These are phyloP conservation scores for Candolleomyces aberdarensis DNA, from an alignment of 768 basidiomycete species.

Conservation along the genomic window DNA sequence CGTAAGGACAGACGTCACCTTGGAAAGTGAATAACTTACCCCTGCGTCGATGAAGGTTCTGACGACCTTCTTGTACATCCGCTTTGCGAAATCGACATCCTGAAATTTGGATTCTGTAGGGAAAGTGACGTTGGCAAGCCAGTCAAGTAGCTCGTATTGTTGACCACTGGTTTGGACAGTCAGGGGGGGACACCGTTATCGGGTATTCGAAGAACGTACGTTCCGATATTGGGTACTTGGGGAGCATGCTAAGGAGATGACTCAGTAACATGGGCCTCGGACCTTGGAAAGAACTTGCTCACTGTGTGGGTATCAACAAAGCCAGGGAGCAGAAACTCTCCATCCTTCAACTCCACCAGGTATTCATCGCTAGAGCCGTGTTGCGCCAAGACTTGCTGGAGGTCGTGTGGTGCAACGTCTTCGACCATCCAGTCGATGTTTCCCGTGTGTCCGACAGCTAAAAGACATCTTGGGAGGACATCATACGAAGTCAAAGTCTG, in stretches of 20 bases:
- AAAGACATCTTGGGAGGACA: slow-evolving; percentile 48
- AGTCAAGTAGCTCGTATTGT: slow-evolving; percentile 84
- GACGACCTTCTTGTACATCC: slow-evolving; percentile 70
- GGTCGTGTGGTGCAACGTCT: slow-evolving; percentile 43
- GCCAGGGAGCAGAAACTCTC: slow-evolving; percentile 81
- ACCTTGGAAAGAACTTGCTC: slow-evolving; percentile 22
- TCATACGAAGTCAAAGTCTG: slow-evolving; percentile 37
- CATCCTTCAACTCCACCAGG: slow-evolving; percentile 40
- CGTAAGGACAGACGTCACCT: slow-evolving; percentile 5
- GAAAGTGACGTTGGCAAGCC: slow-evolving; percentile 84
- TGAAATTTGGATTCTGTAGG: slow-evolving; percentile 79
- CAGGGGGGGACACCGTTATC: not conserved
- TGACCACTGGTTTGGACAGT: slow-evolving; percentile 54
- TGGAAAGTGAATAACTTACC: slow-evolving; percentile 45
- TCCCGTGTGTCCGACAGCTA: slow-evolving; percentile 46
- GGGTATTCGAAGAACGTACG: slow-evolving; percentile 31
- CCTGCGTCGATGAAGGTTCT: slow-evolving; percentile 68
- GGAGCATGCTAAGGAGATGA: slow-evolving; percentile 62
- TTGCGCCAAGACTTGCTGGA: slow-evolving; percentile 48
- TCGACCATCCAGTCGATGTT: slow-evolving; percentile 71
- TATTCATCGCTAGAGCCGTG: slow-evolving; percentile 48
- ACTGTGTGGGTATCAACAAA: slow-evolving; percentile 93
- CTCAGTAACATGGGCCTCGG: not conserved
- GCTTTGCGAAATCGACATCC: slow-evolving; percentile 65
- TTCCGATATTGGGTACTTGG: slow-evolving; percentile 72